These are phyloP conservation scores for Cadophora malorum DNA, from an alignment of 2,329 filamentous ascomycete species.

Conservation along the genomic window DNA sequence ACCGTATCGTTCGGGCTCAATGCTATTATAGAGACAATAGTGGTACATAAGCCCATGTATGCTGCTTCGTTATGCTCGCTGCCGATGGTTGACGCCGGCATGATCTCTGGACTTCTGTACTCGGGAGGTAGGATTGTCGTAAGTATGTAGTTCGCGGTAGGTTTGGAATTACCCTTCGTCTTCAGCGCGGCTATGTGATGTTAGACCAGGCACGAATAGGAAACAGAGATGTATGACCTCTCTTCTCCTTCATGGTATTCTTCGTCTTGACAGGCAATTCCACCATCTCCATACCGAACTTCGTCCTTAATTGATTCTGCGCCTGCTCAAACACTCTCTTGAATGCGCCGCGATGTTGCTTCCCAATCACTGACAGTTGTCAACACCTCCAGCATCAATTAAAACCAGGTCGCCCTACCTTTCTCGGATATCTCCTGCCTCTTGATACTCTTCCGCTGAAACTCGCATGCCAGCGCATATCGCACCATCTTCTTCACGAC, in stretches of 20 bases:
- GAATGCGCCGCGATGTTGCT: conserved; percentile 72
- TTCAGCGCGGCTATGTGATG: conserved; percentile 44
- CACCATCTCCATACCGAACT: conserved; percentile 92
- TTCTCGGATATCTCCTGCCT: conserved; percentile 69
- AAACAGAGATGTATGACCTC: conserved; percentile 63
- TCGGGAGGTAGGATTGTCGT: conserved; percentile 71
- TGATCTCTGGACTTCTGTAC: conserved; percentile 71
- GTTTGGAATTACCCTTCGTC: conserved; percentile 55
- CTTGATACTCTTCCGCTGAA: conserved; percentile 63
- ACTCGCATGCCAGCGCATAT: conserved; percentile 71
- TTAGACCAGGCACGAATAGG: conserved; percentile 38
- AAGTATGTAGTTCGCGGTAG: conserved; percentile 78
- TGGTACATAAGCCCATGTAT: conserved; percentile 82
- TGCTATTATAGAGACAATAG: conserved; percentile 78
- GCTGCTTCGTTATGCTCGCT: conserved; percentile 73
- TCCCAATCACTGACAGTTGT: conserved; percentile 39
- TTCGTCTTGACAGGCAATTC: conserved; percentile 85
- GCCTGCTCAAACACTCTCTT: conserved; percentile 78
- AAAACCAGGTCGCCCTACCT: conserved; percentile 50
- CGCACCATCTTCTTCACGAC: conserved; percentile 72
- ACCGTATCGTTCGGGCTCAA: conserved; percentile 73
- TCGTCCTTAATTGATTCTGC: conserved; percentile 70
- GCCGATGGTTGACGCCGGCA: conserved; percentile 71
- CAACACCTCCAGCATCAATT: not conserved
- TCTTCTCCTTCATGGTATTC: conserved; percentile 78